These are phyloP conservation scores for Kluyveromyces starmeri DNA, from an alignment of 805 yeast genomes.

Conservation along the genomic window DNA sequence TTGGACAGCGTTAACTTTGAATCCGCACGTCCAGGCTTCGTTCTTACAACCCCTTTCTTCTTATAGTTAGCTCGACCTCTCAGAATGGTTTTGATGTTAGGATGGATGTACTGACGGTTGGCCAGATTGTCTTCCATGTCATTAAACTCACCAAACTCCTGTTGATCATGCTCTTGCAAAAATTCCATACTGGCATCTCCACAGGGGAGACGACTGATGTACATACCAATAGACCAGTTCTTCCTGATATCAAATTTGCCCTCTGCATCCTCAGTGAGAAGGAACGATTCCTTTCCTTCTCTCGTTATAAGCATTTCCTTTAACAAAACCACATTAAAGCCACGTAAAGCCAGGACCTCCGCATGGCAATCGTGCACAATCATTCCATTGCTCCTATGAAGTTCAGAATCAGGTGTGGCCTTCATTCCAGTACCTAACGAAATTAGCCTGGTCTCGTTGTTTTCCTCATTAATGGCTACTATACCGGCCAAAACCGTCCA, in stretches of 20 bases:
- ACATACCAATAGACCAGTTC: slow-evolving; percentile 44
- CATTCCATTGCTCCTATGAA: slow-evolving; percentile 41
- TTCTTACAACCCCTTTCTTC: slow-evolving; percentile 59
- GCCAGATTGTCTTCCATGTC: slow-evolving; percentile 11
- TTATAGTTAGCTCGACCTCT: slow-evolving; percentile 61
- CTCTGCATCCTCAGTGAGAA: slow-evolving; percentile 5
- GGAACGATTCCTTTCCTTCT: slow-evolving; percentile 6
- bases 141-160: slow-evolving; percentile 10
- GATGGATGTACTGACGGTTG: slow-evolving; percentile 22
- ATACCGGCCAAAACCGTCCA: slow-evolving; percentile 82
- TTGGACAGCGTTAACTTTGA: slow-evolving; percentile 65
- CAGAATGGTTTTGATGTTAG: slow-evolving; percentile 22
- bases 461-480: slow-evolving; percentile 34
- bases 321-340: slow-evolving; percentile 54
- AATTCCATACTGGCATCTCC: slow-evolving; percentile 75
- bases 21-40: slow-evolving; percentile 88
- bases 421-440: slow-evolving; percentile 78
- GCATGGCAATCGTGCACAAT: slow-evolving; percentile 88
- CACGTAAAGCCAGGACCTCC: slow-evolving; percentile 65
- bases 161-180: slow-evolving; percentile 11
- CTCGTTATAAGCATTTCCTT: slow-evolving; percentile 29
- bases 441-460: slow-evolving; percentile 29
- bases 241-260: slow-evolving; percentile 29
- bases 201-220: slow-evolving; percentile 75
- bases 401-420: slow-evolving; percentile 46